Evolutionary conservation across 345 rosid species (phyloP).

Genomic region (Cochlearia excelsa): DNA sequence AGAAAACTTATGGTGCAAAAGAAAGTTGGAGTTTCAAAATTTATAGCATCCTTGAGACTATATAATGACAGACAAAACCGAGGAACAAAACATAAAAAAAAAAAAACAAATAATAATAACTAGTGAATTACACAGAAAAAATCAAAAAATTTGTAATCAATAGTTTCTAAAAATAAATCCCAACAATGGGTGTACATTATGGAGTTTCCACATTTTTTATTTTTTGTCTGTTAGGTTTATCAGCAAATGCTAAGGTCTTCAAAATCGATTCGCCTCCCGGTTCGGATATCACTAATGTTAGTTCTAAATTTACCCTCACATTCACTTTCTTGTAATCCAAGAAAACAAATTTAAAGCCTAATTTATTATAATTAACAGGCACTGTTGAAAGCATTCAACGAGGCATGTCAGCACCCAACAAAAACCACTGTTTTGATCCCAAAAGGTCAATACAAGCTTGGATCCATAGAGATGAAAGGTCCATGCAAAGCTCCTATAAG

Average conservation of each 20-base stretch:
- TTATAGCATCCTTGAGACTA: slow-evolving; percentile 15
- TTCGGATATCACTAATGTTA: slow-evolving; percentile 30
- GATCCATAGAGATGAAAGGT: slow-evolving; percentile 21
- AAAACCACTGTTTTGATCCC: slow-evolving; percentile 25
- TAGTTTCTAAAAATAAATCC: slow-evolving; percentile 11
- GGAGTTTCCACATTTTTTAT: slow-evolving; percentile 10
- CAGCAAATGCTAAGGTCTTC: slow-evolving; percentile 32
- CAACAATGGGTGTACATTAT: slow-evolving; percentile 22
- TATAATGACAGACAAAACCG: slow-evolving; percentile 15
- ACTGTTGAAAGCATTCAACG: slow-evolving; percentile 26
- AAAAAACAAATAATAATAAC: background rate
- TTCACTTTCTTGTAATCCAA: slow-evolving; percentile 8
- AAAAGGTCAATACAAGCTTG: slow-evolving; percentile 33
- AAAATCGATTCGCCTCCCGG: slow-evolving; percentile 22
- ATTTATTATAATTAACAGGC: slow-evolving; percentile 1
- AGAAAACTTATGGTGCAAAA: slow-evolving; percentile 8
- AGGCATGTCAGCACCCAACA: slow-evolving; percentile 29
- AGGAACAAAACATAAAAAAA: slow-evolving; percentile 9
- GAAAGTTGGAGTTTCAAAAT: background rate
- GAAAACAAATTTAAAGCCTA: background rate
- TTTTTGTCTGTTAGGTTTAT: slow-evolving; percentile 27
- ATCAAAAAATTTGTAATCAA: slow-evolving; percentile 10
- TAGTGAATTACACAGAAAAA: slow-evolving; percentile 18
- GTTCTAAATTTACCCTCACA: background rate
- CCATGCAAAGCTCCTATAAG: slow-evolving; percentile 35